Percentiles rank a stretch among this genome's conserved stretches.
Evolutionary conservation across 805 yeast genomes (phyloP).

Genomic region (Wickerhamiella lipophila): DNA sequence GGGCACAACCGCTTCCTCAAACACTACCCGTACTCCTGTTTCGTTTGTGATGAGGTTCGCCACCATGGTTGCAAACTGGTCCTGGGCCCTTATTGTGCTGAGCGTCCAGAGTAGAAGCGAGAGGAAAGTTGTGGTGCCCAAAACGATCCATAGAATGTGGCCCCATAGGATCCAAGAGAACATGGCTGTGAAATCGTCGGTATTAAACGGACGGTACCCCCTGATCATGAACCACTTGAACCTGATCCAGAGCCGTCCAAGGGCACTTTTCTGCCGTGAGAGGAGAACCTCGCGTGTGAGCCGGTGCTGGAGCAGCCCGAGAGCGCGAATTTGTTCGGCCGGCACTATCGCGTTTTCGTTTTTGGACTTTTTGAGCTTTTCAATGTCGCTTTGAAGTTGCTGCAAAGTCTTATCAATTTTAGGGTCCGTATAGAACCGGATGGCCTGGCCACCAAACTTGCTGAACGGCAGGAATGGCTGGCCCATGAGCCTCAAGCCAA

Average conservation of each 20-base stretch:
- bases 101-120: conserved; percentile 63
- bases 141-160: conserved; percentile 59
- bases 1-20: conserved; percentile 89
- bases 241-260: conserved; percentile 35
- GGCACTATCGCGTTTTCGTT: background rate
- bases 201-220: conserved; percentile 71
- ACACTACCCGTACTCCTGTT: conserved; percentile 68
- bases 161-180: conserved; percentile 88
- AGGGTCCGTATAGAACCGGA: background rate
- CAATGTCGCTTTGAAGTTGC: background rate
- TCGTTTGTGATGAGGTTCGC: conserved; percentile 79
- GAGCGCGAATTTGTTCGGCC: conserved; percentile 2
- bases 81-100: conserved; percentile 82
- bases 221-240: conserved; percentile 64
- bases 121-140: conserved; percentile 88
- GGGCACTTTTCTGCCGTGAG: conserved; percentile 33
- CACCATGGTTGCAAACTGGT: conserved; percentile 63
- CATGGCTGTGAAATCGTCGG: conserved; percentile 85
- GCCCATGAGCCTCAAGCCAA: too few relatives aligned
- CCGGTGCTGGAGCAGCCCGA: background rate
- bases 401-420: background rate
- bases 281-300: conserved; percentile 30
- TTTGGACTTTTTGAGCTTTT: background rate
- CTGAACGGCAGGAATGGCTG: too few relatives aligned
- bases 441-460: background rate